Evolutionary conservation across 345 rosid species (phyloP).

Genomic region (Rubroshorea leprosula): DNA sequence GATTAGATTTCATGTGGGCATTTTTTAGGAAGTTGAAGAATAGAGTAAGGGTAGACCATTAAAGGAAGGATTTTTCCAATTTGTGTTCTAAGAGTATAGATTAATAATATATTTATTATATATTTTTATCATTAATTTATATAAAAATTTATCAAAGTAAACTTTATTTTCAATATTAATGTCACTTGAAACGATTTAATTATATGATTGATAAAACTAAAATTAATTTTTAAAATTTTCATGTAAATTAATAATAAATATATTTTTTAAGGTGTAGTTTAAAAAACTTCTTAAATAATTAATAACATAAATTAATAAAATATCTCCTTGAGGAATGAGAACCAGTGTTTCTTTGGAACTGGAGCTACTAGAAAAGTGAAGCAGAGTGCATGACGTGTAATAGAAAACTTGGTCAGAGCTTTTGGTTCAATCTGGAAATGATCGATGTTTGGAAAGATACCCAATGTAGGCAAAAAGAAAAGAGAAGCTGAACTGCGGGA

Average conservation of each 20-base stretch:
- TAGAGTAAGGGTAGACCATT: conserved; percentile 26
- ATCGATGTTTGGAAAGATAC: not conserved
- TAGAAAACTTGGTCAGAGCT: conserved; percentile 12
- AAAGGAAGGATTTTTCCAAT: too few relatives aligned
- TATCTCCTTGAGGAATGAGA: conserved; percentile 12
- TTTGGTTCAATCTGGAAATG: not conserved
- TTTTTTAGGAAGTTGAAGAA: conserved; percentile 28
- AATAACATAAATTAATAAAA: conserved; percentile 14
- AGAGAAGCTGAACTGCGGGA: not conserved
- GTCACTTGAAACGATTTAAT: too few relatives aligned
- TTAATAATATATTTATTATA: too few relatives aligned
- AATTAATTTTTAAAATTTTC: too few relatives aligned
- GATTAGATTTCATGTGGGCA: conserved; percentile 64
- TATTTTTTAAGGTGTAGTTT: too few relatives aligned
- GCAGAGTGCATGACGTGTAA: conserved; percentile 10
- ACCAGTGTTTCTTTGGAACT: conserved; percentile 19
- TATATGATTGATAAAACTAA: too few relatives aligned
- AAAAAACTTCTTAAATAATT: too few relatives aligned
- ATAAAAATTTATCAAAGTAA: too few relatives aligned
- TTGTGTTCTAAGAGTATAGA: too few relatives aligned
- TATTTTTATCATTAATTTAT: too few relatives aligned
- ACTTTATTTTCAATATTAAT: too few relatives aligned
- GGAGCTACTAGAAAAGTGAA: conserved; percentile 14
- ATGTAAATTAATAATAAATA: too few relatives aligned
- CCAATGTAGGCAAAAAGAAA: not conserved